phyloP scores from a whole-genome alignment of 2,329 filamentous ascomycete genomes.

The Cladosporium sp. region DNA sequence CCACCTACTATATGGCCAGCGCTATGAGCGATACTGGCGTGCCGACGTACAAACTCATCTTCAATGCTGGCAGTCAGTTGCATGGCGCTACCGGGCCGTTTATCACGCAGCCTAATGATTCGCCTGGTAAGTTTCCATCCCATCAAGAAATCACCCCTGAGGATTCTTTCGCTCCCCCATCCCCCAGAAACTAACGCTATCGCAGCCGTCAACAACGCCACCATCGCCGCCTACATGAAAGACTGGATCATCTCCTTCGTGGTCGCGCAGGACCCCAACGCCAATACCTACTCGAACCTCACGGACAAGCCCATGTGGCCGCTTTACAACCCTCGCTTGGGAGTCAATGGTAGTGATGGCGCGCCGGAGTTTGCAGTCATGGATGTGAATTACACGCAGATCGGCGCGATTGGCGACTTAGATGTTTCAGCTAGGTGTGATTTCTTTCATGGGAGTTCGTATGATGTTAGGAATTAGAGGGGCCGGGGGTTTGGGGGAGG shows the following conservation, averaged over 20 bases:
- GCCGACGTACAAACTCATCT: constrained; percentile 32
- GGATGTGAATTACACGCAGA: constrained; percentile 23
- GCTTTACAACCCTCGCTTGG: constrained; percentile 19
- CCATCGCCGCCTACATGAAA: constrained; percentile 32
- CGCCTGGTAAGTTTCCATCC: constrained; percentile 3
- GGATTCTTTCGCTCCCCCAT: neutral
- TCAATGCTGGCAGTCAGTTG: constrained; percentile 31
- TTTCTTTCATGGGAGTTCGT: constrained; percentile 23
- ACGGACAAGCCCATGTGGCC: constrained; percentile 27
- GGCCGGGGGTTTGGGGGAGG: too few species aligned
- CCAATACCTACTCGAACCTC: constrained; percentile 1
- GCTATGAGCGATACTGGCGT: constrained; percentile 3
- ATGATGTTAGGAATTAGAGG: constrained; percentile 21
- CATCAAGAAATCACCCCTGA: neutral
- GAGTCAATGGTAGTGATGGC: neutral
- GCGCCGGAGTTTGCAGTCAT: constrained; percentile 17
- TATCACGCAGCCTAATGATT: constrained; percentile 15
- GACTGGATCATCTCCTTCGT: constrained; percentile 34
- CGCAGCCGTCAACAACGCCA: constrained; percentile 27
- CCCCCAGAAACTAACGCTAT: neutral
- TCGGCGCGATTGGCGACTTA: constrained; percentile 19
- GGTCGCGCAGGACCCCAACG: constrained; percentile 33
- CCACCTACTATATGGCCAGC: constrained; percentile 35
- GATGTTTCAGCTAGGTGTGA: constrained; percentile 22
- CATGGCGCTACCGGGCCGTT: constrained; percentile 29